A percentile compares a stretch with the other conserved stretches of the same genome.
These are phyloP conservation scores for Boletus edulis DNA, from an alignment of 768 basidiomycete genomes.

Conservation along the genomic window DNA sequence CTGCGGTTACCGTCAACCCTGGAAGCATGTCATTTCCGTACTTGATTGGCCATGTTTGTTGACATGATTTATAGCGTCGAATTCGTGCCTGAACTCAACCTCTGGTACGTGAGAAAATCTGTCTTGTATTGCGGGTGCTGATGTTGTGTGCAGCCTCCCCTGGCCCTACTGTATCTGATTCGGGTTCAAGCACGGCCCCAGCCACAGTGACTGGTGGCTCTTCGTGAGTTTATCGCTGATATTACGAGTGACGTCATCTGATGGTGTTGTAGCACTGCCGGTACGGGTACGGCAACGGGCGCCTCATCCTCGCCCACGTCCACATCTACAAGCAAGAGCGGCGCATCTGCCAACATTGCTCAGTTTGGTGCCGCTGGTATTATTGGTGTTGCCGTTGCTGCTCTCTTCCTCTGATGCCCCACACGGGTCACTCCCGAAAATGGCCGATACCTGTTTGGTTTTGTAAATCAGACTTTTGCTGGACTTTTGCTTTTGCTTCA, in stretches of 20 bases:
- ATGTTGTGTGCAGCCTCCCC: constrained; percentile 20
- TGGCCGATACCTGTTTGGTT: constrained; percentile 20
- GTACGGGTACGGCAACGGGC: neutral
- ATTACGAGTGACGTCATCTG: constrained; percentile 5
- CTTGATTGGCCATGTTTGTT: neutral
- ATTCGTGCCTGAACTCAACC: constrained; percentile 33
- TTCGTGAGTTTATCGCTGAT: constrained; percentile 17
- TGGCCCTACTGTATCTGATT: constrained; percentile 13
- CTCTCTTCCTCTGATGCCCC: constrained; percentile 35
- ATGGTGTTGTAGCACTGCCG: neutral
- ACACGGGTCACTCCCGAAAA: constrained; percentile 1
- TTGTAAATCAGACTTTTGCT: constrained; percentile 10
- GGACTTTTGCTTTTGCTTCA: constrained; percentile 16
- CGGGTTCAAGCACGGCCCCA: neutral
- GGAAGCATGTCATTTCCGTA: constrained; percentile 44
- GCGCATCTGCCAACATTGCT: constrained; percentile 42
- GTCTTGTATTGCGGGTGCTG: constrained; percentile 10
- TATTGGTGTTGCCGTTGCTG: constrained; percentile 35
- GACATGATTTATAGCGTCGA: constrained; percentile 30
- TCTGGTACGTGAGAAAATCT: constrained; percentile 24
- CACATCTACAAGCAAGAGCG: constrained; percentile 22
- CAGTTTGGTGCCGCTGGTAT: constrained; percentile 44
- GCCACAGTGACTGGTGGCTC: neutral
- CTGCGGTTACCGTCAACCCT: constrained; percentile 45
- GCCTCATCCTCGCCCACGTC: constrained; percentile 23